phyloP scores from a whole-genome alignment of 495 filamentous ascomycete species.

The Oidiodendron maius region DNA sequence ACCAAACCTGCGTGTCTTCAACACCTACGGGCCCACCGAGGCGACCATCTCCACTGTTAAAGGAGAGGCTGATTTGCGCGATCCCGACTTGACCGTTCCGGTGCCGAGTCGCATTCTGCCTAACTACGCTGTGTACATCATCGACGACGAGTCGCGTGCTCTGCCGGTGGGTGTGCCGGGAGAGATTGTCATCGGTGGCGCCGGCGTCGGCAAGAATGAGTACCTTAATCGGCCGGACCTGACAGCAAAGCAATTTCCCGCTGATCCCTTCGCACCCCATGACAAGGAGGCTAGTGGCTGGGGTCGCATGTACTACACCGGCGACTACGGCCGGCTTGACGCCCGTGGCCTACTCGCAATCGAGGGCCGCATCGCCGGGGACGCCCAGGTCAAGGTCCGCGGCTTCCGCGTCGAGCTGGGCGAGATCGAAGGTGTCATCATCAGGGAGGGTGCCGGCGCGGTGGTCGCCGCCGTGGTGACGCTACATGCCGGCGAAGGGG shows the following conservation, averaged over 20 bases:
- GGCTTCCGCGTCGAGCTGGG: constrained; percentile 44
- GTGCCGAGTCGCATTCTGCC: too few species aligned
- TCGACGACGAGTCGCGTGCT: constrained; percentile 32
- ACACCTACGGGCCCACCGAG: constrained; percentile 23
- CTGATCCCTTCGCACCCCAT: constrained; percentile 18
- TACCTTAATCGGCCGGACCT: constrained; percentile 31
- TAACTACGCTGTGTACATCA: constrained; percentile 35
- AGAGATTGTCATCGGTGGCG: constrained; percentile 37
- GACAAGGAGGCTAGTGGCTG: constrained; percentile 8
- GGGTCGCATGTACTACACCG: constrained; percentile 14
- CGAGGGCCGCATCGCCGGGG: constrained; percentile 30
- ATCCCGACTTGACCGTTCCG: constrained; percentile 19
- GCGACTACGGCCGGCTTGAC: constrained; percentile 14
- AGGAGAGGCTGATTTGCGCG: neutral
- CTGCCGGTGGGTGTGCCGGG: constrained; percentile 34
- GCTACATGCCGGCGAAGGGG: constrained; percentile 12
- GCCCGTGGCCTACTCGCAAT: constrained; percentile 26
- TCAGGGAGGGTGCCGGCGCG: constrained; percentile 16
- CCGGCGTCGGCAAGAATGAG: constrained; percentile 29
- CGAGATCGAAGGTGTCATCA: constrained; percentile 38
- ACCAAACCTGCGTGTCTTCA: constrained; percentile 8
- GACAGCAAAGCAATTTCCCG: constrained; percentile 29
- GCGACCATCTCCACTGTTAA: constrained; percentile 3
- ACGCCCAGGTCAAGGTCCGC: constrained; percentile 42
- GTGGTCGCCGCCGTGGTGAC: constrained; percentile 31